Percentiles rank a stretch among this genome's conserved stretches.
Evolutionary conservation across 106 monocot species (phyloP).

Genomic region (Iris macrosiphon): DNA sequence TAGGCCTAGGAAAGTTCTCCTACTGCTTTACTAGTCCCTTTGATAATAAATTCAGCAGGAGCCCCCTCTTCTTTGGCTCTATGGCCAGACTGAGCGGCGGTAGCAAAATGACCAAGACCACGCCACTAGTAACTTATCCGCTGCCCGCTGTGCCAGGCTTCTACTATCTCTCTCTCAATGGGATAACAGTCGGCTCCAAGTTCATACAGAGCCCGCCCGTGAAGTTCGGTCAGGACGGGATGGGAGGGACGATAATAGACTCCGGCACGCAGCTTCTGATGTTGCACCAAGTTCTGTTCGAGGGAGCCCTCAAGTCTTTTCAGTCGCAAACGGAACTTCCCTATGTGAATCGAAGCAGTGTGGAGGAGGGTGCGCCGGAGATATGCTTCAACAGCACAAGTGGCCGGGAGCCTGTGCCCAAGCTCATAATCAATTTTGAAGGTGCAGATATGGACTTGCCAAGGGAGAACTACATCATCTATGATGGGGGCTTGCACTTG

Average conservation of each 20-base stretch:
- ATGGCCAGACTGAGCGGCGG: neutral
- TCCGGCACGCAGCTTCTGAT: constrained; percentile 54
- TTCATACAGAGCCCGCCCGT: constrained; percentile 13
- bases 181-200: constrained; percentile 35
- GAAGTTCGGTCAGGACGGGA: constrained; percentile 35
- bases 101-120: neutral
- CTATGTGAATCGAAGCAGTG: constrained; percentile 14
- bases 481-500: constrained; percentile 14
- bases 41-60: neutral
- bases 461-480: constrained; percentile 49
- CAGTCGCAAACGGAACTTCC: constrained; percentile 33
- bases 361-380: constrained; percentile 23
- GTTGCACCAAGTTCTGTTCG: constrained; percentile 23
- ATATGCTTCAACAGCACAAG: constrained; percentile 32
- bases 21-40: constrained; percentile 28
- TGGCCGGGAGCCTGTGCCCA: constrained; percentile 28
- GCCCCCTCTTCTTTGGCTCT: constrained; percentile 20
- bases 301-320: constrained; percentile 35
- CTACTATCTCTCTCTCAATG: constrained; percentile 39
- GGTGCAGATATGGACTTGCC: constrained; percentile 53
- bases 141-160: neutral
- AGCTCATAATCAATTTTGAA: constrained; percentile 48
- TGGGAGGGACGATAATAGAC: constrained; percentile 62
- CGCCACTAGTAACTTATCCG: too few species aligned
- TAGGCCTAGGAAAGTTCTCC: constrained; percentile 29